Conservation (phyloP, 1,284 basidiomycete genomes). For the Ustilago crameri region DNA sequence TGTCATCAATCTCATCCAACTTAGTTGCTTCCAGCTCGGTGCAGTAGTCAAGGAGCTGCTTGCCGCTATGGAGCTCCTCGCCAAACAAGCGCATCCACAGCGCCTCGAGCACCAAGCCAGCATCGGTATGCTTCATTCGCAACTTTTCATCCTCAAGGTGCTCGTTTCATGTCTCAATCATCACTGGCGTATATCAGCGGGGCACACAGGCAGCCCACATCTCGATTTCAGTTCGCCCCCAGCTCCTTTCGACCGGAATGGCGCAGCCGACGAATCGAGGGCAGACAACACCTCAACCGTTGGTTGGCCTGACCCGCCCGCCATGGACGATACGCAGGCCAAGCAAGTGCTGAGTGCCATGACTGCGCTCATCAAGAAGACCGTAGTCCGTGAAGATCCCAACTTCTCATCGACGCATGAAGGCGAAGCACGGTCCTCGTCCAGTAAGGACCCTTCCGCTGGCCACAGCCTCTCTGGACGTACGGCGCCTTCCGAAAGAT, state of each 20-base stretch:
- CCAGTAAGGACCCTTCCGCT: slow-evolving; percentile 17
- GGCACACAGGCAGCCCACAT: slow-evolving; percentile 24
- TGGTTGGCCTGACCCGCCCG: slow-evolving; percentile 76
- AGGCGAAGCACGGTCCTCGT: slow-evolving; percentile 19
- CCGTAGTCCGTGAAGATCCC: slow-evolving; percentile 58
- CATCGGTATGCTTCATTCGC: slow-evolving; percentile 79
- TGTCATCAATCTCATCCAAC: slow-evolving; percentile 58
- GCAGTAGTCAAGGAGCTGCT: slow-evolving; percentile 58
- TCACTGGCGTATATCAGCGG: slow-evolving; percentile 73
- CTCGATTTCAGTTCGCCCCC: slow-evolving; percentile 16
- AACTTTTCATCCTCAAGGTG: slow-evolving; percentile 87
- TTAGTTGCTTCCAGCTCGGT: slow-evolving; percentile 54
- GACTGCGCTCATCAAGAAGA: slow-evolving; percentile 78
- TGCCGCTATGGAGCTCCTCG: slow-evolving; percentile 52
- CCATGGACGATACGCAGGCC: slow-evolving; percentile 86
- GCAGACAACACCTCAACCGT: slow-evolving; percentile 37
- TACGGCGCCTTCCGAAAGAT: slow-evolving; percentile 35
- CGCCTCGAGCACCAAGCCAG: slow-evolving; percentile 63
- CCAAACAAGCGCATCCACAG: slow-evolving; percentile 47
- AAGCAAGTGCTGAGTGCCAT: slow-evolving; percentile 81
- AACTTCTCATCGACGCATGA: slow-evolving; percentile 39
- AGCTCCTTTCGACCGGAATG: background rate
- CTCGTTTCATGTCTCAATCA: slow-evolving; percentile 80
- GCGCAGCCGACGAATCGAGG: slow-evolving; percentile 30
- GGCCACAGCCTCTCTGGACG: slow-evolving; percentile 20